Percentiles rank a stretch among this genome's conserved stretches.
Evolutionary conservation across 805 yeast genomes (phyloP).

Genomic region (Metschnikowia hibisci): DNA sequence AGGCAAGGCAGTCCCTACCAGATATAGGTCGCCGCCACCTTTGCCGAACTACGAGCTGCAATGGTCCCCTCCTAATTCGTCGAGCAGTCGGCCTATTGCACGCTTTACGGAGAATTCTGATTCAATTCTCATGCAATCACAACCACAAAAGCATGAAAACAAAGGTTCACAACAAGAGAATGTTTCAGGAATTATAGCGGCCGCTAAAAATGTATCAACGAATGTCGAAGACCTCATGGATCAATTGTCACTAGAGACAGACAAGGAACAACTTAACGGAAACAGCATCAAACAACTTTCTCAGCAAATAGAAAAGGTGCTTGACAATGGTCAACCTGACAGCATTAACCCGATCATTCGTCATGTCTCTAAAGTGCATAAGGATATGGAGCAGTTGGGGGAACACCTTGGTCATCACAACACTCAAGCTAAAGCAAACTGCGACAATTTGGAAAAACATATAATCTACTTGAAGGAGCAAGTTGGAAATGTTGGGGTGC

Average conservation of each 20-base stretch:
- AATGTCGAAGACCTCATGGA: slow-evolving; percentile 20
- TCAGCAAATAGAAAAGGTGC: slow-evolving; percentile 13
- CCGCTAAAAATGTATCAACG: neutral
- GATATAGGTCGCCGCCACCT: slow-evolving; percentile 11
- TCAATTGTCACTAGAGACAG: slow-evolving; percentile 11
- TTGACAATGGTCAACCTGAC: slow-evolving; percentile 12
- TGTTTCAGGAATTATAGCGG: neutral
- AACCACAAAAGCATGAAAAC: neutral
- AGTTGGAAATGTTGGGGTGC: slow-evolving; percentile 18
- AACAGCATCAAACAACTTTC: slow-evolving; percentile 12
- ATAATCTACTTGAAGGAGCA: slow-evolving; percentile 26
- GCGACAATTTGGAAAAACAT: slow-evolving; percentile 29
- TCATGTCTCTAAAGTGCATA: slow-evolving; percentile 6
- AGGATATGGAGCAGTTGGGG: slow-evolving; percentile 27
- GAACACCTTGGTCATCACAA: slow-evolving; percentile 33
- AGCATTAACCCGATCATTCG: slow-evolving; percentile 15
- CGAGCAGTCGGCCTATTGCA: neutral
- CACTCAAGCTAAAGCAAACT: slow-evolving; percentile 35
- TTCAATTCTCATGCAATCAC: neutral
- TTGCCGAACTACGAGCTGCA: slow-evolving; percentile 8
- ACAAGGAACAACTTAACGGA: neutral
- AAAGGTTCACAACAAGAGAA: neutral
- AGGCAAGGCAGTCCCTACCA: slow-evolving; percentile 6
- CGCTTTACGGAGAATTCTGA: neutral
- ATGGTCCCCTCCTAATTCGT: neutral